Percentiles rank a stretch among this genome's conserved stretches.
phyloP scores from a whole-genome alignment of 768 basidiomycete genomes.

The Suillus subalutaceus region DNA sequence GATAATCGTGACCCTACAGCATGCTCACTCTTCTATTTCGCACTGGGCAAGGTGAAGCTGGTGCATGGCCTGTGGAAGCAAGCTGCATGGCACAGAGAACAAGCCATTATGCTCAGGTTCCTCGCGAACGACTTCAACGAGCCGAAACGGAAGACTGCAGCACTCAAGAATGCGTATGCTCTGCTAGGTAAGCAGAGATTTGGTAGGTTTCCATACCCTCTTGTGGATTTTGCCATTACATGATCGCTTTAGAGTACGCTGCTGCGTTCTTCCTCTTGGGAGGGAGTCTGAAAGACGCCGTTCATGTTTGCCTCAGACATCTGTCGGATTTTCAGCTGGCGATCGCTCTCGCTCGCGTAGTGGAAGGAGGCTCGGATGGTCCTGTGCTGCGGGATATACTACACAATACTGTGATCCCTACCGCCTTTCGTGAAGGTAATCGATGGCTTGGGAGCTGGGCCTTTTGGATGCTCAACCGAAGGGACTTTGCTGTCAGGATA shows the following conservation, averaged over 20 bases:
- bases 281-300: constrained; percentile 85
- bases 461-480: constrained; percentile 88
- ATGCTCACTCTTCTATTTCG: constrained; percentile 94
- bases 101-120: constrained; percentile 88
- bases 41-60: constrained; percentile 87
- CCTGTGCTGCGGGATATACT: constrained; percentile 74
- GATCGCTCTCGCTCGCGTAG: constrained; percentile 79
- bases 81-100: constrained; percentile 91
- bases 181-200: constrained; percentile 89
- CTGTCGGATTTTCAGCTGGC: constrained; percentile 91
- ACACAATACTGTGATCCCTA: constrained; percentile 75
- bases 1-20: constrained; percentile 86
- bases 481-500: constrained; percentile 89
- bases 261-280: constrained; percentile 97
- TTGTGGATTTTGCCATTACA: constrained; percentile 11
- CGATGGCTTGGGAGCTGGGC: constrained; percentile 96
- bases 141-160: constrained; percentile 88
- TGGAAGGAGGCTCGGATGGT: constrained; percentile 83
- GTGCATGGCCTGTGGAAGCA: constrained; percentile 97
- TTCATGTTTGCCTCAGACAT: constrained; percentile 87
- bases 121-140: constrained; percentile 86
- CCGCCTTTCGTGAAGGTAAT: constrained; percentile 85
- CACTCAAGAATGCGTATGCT: constrained; percentile 95
- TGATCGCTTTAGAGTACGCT: constrained; percentile 69
- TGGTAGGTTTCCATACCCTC: constrained; percentile 54